These are phyloP conservation scores for Protomyces pachydermus DNA, from an alignment of 1,139 yeast species.

Conservation along the genomic window DNA sequence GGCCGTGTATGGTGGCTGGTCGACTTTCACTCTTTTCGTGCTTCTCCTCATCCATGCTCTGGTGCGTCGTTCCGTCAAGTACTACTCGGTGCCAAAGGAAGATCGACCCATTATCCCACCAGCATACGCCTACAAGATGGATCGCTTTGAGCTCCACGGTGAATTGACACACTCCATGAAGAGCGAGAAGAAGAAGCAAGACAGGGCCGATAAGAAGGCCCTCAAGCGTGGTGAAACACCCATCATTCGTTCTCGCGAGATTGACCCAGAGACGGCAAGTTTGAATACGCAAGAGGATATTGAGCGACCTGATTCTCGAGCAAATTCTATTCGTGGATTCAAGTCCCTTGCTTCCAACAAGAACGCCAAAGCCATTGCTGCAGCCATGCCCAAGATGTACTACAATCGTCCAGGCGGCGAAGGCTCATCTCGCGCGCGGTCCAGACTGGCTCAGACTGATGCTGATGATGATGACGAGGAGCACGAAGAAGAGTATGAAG, in stretches of 20 bases:
- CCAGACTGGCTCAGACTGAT: not conserved
- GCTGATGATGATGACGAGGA: not conserved
- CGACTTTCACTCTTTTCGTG: constrained; percentile 1
- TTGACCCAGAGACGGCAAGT: constrained; percentile 23
- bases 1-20: constrained; percentile 17
- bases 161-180: constrained; percentile 15
- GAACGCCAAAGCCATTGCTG: constrained; percentile 20
- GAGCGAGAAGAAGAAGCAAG: constrained; percentile 24
- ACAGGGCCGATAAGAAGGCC: constrained; percentile 21
- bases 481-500: constrained; percentile 16
- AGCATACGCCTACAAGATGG: constrained; percentile 25
- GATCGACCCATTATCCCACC: constrained; percentile 22
- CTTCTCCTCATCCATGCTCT: constrained; percentile 9
- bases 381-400: constrained; percentile 21
- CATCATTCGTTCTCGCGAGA: constrained; percentile 16
- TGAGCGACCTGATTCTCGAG: constrained; percentile 8
- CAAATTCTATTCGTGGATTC: constrained; percentile 22
- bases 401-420: constrained; percentile 19
- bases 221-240: constrained; percentile 14
- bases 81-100: constrained; percentile 19
- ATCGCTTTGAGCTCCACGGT: constrained; percentile 22
- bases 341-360: constrained; percentile 17
- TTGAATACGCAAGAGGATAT: constrained; percentile 4
- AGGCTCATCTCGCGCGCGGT: constrained; percentile 4
- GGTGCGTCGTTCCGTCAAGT: constrained; percentile 9